Evolutionary conservation across 148 eudicot species (phyloP), one percentile per base, ranked within the genome.

Genomic region (Bassia scoparia): DNA sequence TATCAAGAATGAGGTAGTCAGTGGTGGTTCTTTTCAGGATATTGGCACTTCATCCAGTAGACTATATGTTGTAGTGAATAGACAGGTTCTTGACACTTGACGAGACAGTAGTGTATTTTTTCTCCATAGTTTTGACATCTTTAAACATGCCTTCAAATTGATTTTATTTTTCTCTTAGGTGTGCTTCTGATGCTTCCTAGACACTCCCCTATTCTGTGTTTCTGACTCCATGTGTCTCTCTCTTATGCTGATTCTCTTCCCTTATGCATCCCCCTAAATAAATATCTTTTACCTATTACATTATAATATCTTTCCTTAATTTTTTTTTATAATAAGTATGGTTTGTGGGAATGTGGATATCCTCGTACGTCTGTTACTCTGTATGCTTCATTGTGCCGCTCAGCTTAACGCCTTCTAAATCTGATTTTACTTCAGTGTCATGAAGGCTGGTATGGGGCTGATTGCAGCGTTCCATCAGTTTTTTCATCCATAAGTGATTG

Each of bases 381-480:
- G n/a, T n/a, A n/a, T n/a, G n/a, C n/a, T n/a, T n/a, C n/a, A n/a
- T 54, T 33, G 18, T 65, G 61, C 53, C 65, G 48, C 61, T 76
- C 63, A 27, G 41, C 37, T 53, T 66, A 35, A 67, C 50, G 37
- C n/a, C 70, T 66, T 58, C 44, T 34, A 66, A 72, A 61, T 67
- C 41, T 56, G 50, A 46, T 68, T 61, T 77, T 81, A 52, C 69
- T 63, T 63, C 82, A 95, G 98, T 95, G 98, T 84, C 82, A 81
- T 53, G 80, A 81, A 61, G 97, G 96, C 70, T 95, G 98, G 98
- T 89, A 88, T 78, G 96, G 98, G 84, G 85, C 77, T 71, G 98
- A 95, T 87, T 95, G 97, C 79, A 91, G 98, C 75, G 73, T 87
- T 70, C 98, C 98, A 70, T 89, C 98, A 66, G 87, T 87, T 75